A percentile compares a stretch with the other conserved stretches of the same genome.
phyloP scores from a whole-genome alignment of 129 eudicot genomes.

The Dittrichia graveolens region DNA sequence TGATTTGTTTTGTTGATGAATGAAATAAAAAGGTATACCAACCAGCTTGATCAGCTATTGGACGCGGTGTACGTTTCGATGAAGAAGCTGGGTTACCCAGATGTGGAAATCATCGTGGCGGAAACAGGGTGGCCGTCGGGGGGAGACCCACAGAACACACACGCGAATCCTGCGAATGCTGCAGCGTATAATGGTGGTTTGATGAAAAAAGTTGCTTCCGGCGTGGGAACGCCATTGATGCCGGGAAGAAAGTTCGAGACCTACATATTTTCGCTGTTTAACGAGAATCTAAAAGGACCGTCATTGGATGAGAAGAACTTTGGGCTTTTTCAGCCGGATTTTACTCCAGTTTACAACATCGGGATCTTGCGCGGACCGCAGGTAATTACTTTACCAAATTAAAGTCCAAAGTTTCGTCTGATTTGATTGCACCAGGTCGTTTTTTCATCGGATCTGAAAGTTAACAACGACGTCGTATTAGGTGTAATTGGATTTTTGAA shows the following conservation, averaged over 20 bases:
- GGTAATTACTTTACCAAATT: constrained; percentile 36
- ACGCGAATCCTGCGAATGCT: constrained; percentile 61
- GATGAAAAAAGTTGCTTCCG: constrained; percentile 45
- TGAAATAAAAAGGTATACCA: constrained; percentile 33
- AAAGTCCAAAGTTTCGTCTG: neutral
- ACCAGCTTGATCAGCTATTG: constrained; percentile 72
- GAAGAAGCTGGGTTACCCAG: constrained; percentile 64
- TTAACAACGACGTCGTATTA: constrained; percentile 22
- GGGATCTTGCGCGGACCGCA: constrained; percentile 61
- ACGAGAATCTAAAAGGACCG: constrained; percentile 76
- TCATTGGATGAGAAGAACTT: constrained; percentile 77
- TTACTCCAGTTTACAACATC: constrained; percentile 64
- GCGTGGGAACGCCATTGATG: constrained; percentile 89
- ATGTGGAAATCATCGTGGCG: constrained; percentile 77
- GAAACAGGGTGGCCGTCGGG: constrained; percentile 95
- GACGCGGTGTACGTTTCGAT: constrained; percentile 73
- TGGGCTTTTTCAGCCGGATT: constrained; percentile 85
- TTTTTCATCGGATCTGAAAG: constrained; percentile 8
- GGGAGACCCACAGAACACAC: constrained; percentile 58
- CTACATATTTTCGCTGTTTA: constrained; percentile 70
- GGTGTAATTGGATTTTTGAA: constrained; percentile 11
- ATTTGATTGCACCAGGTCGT: constrained; percentile 18
- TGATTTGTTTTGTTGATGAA: neutral
- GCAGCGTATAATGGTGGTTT: constrained; percentile 71
- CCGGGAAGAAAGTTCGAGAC: constrained; percentile 81